Conservation (phyloP, 225 moss, liverwort and hornwort genomes). For the Lunularia cruciata region DNA sequence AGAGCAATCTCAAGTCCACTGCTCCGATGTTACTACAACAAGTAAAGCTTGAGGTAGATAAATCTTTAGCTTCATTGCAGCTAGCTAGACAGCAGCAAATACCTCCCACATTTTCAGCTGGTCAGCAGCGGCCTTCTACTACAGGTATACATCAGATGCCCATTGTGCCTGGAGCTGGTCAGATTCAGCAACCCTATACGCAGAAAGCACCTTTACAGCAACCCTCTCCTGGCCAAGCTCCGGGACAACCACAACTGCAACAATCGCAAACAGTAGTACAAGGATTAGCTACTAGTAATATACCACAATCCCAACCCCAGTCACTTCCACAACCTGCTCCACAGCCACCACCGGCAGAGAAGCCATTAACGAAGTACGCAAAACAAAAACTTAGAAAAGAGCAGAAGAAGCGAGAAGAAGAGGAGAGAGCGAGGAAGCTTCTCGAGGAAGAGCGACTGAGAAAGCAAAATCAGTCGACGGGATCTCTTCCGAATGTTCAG, state of each 20-base stretch:
- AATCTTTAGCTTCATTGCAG: conserved; percentile 28
- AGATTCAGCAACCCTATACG: conserved; percentile 25
- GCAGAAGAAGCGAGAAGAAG: conserved; percentile 85
- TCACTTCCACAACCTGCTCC: conserved; percentile 40
- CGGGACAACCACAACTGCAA: conserved; percentile 29
- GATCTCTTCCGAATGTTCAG: conserved; percentile 53
- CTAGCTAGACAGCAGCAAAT: conserved; percentile 28
- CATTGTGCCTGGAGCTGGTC: conserved; percentile 24
- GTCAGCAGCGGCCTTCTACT: conserved; percentile 32
- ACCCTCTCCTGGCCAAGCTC: conserved; percentile 29
- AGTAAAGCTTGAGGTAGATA: conserved; percentile 45
- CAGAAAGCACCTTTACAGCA: conserved; percentile 31
- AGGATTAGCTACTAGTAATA: conserved; percentile 10
- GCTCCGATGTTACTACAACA: conserved; percentile 22
- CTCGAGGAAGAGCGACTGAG: conserved; percentile 74
- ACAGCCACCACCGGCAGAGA: conserved; percentile 50
- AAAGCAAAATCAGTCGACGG: conserved; percentile 38
- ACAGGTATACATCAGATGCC: conserved; percentile 28
- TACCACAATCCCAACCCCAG: conserved; percentile 22
- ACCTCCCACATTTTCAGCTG: conserved; percentile 18
- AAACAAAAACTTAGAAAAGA: conserved; percentile 72
- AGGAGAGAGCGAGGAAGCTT: conserved; percentile 56
- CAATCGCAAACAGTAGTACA: conserved; percentile 24
- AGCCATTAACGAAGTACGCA: conserved; percentile 76
- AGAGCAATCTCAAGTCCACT: conserved; percentile 23